Evolutionary conservation across 768 basidiomycete species (phyloP).

Genomic region (Hortiboletus campestris): DNA sequence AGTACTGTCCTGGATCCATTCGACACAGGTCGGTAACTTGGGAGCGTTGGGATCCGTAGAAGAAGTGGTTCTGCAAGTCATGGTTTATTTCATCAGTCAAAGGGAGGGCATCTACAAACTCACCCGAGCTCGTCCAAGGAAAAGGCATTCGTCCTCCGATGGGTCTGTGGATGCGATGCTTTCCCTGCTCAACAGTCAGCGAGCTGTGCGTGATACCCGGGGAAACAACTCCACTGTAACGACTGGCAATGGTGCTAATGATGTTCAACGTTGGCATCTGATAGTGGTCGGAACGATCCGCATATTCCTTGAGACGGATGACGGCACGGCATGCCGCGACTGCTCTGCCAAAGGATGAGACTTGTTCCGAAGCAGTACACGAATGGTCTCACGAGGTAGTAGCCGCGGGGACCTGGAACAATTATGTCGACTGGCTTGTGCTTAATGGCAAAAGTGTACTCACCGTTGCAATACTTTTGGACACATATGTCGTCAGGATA

Average conservation of each 20-base stretch:
- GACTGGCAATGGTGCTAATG: slow-evolving; percentile 17
- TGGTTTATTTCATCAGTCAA: not conserved
- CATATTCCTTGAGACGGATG: slow-evolving; percentile 61
- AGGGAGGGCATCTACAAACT: not conserved
- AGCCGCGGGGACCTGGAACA: slow-evolving; percentile 58
- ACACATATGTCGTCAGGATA: not conserved
- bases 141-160: slow-evolving; percentile 8
- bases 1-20: slow-evolving; percentile 5
- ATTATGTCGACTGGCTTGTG: not conserved
- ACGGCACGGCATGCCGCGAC: slow-evolving; percentile 63
- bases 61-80: slow-evolving; percentile 9
- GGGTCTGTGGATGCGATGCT: slow-evolving; percentile 3
- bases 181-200: slow-evolving; percentile 16
- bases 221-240: slow-evolving; percentile 14
- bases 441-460: not conserved
- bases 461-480: slow-evolving; percentile 24
- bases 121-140: slow-evolving; percentile 22
- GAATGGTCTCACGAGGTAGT: slow-evolving; percentile 51
- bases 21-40: slow-evolving; percentile 20
- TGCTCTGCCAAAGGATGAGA: slow-evolving; percentile 18
- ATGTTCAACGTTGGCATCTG: slow-evolving; percentile 24
- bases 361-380: not conserved
- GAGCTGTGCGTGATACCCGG: not conserved
- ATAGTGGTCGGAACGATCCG: slow-evolving; percentile 21
- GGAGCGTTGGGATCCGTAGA: slow-evolving; percentile 2